Base-by-base conservation (phyloP, 148 eudicot species). In the Rhododendron ovatum region DNA sequence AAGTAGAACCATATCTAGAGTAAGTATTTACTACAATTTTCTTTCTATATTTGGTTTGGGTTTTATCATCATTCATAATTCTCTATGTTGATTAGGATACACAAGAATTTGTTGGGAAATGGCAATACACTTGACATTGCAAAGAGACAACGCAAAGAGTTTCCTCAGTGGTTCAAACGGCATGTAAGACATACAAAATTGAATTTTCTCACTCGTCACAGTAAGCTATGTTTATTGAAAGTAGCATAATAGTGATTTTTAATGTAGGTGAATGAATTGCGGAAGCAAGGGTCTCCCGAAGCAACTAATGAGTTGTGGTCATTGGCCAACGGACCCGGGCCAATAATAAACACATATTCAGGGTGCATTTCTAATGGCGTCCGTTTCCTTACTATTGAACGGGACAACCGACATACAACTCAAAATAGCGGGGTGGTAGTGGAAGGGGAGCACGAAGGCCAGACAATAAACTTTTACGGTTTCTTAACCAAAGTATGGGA, bases 401-500 rank as follows among this genome's bases (percentile, higher is more conserved):
- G 78, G 7, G 78, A 83, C 48, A 69, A 47, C 53, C 78, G 61
- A 30, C 78, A 14, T 26, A 67, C 48, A 69, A 67, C 24, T 67
- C 85, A 83, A 15, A 83, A 83, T 83, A 65, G 85, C 47, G 78
- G 78, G 50, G 22, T 83, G 51, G 8, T 67, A 1, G 85, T 83
- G n/a, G 53, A 24, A 41, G 78, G 85, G 33, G 55, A 69, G 18
- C 78, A 83, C 6, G 53, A 83, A 5, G 78, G 61, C 45, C 30
- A 12, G 5, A 41, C 51, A 15, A 71, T 35, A 30, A 26, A 67
- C 35, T 83, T 83, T 13, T 63, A 83, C 63, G 77, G 85, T 26
- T 43, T n/a, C 20, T n/a, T 83, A 22, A 11, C 17, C 7, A 67
- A 83, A 83, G 78, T 83, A 24, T 65, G 53, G 55, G 39, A 83